phyloP scores from a whole-genome alignment of 495 filamentous ascomycete species.

The Hypoxylon intermedium region DNA sequence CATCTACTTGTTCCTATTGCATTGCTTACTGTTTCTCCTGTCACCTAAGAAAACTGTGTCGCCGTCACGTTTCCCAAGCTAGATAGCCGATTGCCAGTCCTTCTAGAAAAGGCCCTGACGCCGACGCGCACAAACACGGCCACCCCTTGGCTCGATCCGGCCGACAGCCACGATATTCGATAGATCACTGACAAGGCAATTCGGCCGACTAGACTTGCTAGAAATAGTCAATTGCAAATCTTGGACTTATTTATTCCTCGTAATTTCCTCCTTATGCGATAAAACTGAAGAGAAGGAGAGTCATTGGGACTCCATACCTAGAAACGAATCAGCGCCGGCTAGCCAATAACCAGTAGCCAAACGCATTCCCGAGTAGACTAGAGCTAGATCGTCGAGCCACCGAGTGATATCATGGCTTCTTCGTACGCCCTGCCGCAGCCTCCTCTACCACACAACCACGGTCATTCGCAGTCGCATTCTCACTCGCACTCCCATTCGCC shows the following conservation, averaged over 20 bases:
- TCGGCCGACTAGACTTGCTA: not conserved
- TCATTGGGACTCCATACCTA: constrained; percentile 7
- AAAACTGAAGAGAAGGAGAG: constrained; percentile 12
- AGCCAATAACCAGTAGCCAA: not conserved
- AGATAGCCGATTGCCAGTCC: constrained; percentile 12
- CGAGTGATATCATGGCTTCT: constrained; percentile 50
- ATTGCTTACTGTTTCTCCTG: constrained; percentile 15
- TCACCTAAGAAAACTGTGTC: constrained; percentile 5
- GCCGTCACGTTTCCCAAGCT: constrained; percentile 3
- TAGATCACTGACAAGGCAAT: constrained; percentile 4
- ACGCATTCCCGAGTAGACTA: constrained; percentile 1
- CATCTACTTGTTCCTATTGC: constrained; percentile 23
- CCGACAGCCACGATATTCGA: constrained; percentile 13
- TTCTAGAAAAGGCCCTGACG: constrained; percentile 1
- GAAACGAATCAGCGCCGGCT: not conserved
- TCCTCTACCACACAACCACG: constrained; percentile 53
- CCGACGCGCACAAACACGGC: constrained; percentile 11
- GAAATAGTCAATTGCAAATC: constrained; percentile 5
- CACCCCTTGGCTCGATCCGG: constrained; percentile 7
- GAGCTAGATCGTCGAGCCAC: not conserved
- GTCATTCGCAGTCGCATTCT: constrained; percentile 49
- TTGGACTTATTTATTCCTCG: constrained; percentile 2
- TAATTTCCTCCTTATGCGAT: constrained; percentile 17
- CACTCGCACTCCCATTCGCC: constrained; percentile 52
- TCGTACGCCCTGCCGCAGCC: constrained; percentile 60